These are phyloP conservation scores for Plantago major DNA, from an alignment of 257 asterid genomes.

Conservation along the genomic window DNA sequence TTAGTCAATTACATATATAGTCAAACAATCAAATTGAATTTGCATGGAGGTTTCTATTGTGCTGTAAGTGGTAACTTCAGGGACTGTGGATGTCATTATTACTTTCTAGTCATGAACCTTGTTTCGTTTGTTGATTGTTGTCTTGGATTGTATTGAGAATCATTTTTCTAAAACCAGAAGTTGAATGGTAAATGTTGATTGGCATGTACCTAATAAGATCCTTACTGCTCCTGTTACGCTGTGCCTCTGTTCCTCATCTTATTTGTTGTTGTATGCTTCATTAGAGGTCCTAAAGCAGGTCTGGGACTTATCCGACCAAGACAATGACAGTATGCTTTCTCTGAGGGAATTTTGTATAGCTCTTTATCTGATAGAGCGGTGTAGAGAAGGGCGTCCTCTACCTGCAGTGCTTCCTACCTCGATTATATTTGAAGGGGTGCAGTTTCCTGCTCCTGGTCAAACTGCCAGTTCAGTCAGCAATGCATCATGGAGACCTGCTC, in stretches of 20 bases:
- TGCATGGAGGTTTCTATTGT: not conserved
- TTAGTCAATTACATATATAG: too few relatives aligned
- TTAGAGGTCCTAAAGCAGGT: slow-evolving; percentile 93
- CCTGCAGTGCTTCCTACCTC: slow-evolving; percentile 67
- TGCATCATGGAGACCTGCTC: slow-evolving; percentile 60
- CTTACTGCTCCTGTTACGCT: slow-evolving; percentile 3
- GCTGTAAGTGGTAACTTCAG: not conserved
- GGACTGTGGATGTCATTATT: not conserved
- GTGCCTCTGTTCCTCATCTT: slow-evolving; percentile 20
- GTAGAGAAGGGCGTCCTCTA: slow-evolving; percentile 83
- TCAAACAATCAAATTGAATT: too few relatives aligned
- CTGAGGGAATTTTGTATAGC: slow-evolving; percentile 86
- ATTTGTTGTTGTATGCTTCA: slow-evolving; percentile 28
- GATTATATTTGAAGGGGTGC: slow-evolving; percentile 58
- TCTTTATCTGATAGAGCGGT: slow-evolving; percentile 92
- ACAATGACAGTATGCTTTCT: slow-evolving; percentile 94
- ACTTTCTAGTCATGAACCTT: slow-evolving; percentile 1
- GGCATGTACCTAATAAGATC: not conserved
- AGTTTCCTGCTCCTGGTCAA: slow-evolving; percentile 46
- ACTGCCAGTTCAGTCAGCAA: slow-evolving; percentile 36
- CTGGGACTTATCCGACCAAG: slow-evolving; percentile 99
- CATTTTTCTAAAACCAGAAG: slow-evolving; percentile 17
- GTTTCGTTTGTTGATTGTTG: slow-evolving; percentile 2
- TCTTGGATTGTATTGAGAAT: not conserved
- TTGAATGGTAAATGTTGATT: slow-evolving; percentile 5